phyloP scores from a whole-genome alignment of 139 green algal species.

The Spirogloea muscicola region DNA sequence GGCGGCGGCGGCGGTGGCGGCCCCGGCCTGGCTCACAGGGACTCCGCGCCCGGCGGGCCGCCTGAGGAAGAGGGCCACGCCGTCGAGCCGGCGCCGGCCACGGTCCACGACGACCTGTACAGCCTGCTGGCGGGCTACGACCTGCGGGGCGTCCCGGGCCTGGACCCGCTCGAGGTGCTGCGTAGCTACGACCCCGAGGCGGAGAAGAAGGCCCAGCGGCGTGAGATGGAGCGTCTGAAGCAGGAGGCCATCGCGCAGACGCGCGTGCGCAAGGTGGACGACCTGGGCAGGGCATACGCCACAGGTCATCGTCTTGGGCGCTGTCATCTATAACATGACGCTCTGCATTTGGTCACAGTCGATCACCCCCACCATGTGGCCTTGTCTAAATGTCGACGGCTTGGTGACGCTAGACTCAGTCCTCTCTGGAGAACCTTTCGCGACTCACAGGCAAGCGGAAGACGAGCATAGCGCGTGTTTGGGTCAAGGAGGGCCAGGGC shows the following conservation, averaged over 20 bases:
- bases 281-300: constrained; percentile 53
- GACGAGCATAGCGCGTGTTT: constrained; percentile 52
- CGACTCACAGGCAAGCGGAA: constrained; percentile 54
- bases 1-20: too few species aligned
- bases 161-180: constrained; percentile 21
- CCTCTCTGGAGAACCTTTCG: too few species aligned
- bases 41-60: too few species aligned
- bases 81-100: neutral
- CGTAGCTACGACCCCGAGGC: neutral
- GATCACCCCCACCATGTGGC: too few species aligned
- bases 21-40: too few species aligned
- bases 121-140: constrained; percentile 13
- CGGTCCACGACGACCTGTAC: constrained; percentile 23
- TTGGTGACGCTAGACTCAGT: too few species aligned
- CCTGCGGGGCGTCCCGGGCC: constrained; percentile 13
- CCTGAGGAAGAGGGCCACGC: too few species aligned
- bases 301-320: constrained; percentile 4
- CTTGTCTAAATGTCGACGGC: too few species aligned
- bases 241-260: constrained; percentile 36
- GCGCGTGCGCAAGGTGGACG: constrained; percentile 58
- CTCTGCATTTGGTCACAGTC: too few species aligned
- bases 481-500: constrained; percentile 52
- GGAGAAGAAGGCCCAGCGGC: constrained; percentile 4
- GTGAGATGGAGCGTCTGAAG: constrained; percentile 37
- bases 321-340: too few species aligned